Evolutionary conservation across 1,139 yeast species (phyloP), one percentile per base, ranked within the genome.

Genomic region (Arxiozyma bovina): DNA sequence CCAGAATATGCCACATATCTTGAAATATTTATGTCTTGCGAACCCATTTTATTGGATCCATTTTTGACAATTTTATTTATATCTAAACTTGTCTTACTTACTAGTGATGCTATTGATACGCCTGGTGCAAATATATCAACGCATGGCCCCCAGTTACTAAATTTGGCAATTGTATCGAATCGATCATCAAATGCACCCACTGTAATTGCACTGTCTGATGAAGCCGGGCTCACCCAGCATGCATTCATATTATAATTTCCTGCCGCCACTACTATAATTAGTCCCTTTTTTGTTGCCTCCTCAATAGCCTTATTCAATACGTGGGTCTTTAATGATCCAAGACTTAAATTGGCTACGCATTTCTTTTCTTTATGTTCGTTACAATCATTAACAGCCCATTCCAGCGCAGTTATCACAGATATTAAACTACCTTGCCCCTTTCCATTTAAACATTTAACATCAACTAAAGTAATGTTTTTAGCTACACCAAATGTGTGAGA

Each of bases 141-240:
- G 69, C 96, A 89, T 30, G 77, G 75, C 0, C 96, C 97, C 93
- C 94, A 89, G 63, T 90, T 89, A 15, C 94, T 81, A 62, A 89
- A 90, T 2, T 78, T 69, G 0, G 96, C 93, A 44, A 89, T 74
- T 0, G 76, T 65, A 60, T 88, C 95, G 25, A 76, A 76, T 43
- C 76, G 67, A 63, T 86, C 96, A 66, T 88, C 94, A 51, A 88
- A 80, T 1, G 96, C 95, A 0, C 96, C 96, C 4, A 89, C 94
- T 0, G 95, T 85, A 5, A 88, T 80, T 0, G 90, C 93, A 45
- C 74, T 73, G 1, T 73, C 72, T 0, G 94, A 82, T 45, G 90
- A 82, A 0, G 94, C 93, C 0, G 96, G 96, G 51, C 94, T 85
- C 15, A 85, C 79, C 58, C 77, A 68, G 65, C 96, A 89, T 0